Base-by-base conservation (phyloP, 2,329 filamentous ascomycete species). In the Leptographium procerum region DNA sequence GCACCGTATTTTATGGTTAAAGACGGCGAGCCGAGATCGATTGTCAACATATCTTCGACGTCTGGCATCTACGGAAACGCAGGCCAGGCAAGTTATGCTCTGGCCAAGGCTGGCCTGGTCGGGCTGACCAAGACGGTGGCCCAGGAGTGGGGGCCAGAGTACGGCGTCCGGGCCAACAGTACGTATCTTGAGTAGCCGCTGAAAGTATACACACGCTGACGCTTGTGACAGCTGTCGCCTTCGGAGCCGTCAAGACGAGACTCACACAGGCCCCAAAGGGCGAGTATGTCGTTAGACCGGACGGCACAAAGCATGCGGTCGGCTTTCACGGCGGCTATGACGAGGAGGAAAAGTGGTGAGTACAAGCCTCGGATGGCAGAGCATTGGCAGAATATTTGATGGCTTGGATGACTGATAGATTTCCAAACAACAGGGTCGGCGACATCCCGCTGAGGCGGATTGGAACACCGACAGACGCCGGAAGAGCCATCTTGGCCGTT, bases 121-220 rank as follows among this genome's bases (percentile, higher is more conserved):
- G 91, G 91, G 7, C 79, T 95, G 59, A 91, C 87, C 60, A 95
- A 94, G 76, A 91, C 89, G 1, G 89, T 95, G 68, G 89, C 90
- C 3, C 95, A 95, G 75, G 86, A 96, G 75, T 95, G 90, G 91
- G 90, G 90, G 1, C 89, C 88, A 0, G 72, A 77, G 43, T 95
- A 91, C 66, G 90, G 89, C 56, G 90, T 95, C 7, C 78, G 90
- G 60, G 81, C 85, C 47, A 95, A 95, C 71, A 90, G 45, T 48
- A 26, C 13, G 45, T 26, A 7, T 36, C 34, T 48, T 26, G 2
- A 2, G 9, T 26, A 24, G 22, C 22, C 11, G 22, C 2, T 26
- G 22, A 48, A 13, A 26, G 16, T 13, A 11, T 26, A 10, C 13
- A 14, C 3, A 36, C 34, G 34, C 45, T 48, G 8, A 48, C 45